Evolutionary conservation across 2,329 filamentous ascomycete species (phyloP), one percentile per base, ranked within the genome.

Genomic region (Fusarium devonianum): DNA sequence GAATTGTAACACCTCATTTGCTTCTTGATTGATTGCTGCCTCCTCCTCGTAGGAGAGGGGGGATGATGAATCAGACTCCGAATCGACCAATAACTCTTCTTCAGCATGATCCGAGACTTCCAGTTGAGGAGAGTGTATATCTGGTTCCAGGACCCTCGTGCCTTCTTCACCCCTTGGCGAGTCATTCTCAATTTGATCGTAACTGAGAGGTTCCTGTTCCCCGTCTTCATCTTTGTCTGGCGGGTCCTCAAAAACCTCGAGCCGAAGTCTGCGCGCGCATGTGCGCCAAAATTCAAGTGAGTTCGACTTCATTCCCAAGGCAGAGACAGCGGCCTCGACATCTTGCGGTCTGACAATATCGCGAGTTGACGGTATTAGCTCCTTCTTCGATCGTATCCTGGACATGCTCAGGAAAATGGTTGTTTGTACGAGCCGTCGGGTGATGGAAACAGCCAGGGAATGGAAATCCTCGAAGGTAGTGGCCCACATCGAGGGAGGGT

Each of bases 381-480:
- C 62, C 13, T 58, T 69, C 58, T 75, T 78, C 4, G 84, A 77
- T 41, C 85, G 79, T 17, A 91, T 72, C 30, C 90, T 80, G 2
- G 88, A 87, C 67, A 83, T 80, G n/a, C 87, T 83, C 49, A 90
- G 82, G 62, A 87, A 88, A 0, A 94, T 73, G 0, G 84, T 76
- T 1, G 88, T 83, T 35, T 89, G 83, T 2, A 94, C 76, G 2
- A 96, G 72, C 10, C 89, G 80, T 49, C 82, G 83, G 0, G 89
- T 92, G 11, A 94, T 59, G 42, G 82, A 88, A 1, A 88, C 68
- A 0, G 81, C 76, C 2, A 96, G 70, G 7, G 82, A 81, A 63
- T 92, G 80, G 33, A 96, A 87, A 60, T 94, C 90, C 5, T 83
- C 79, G n/a, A 95, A 79, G 0, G 89, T 85, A 2, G 89, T 92